Conservation (phyloP, 768 basidiomycete genomes). For the Punctularia strigosozonata region DNA sequence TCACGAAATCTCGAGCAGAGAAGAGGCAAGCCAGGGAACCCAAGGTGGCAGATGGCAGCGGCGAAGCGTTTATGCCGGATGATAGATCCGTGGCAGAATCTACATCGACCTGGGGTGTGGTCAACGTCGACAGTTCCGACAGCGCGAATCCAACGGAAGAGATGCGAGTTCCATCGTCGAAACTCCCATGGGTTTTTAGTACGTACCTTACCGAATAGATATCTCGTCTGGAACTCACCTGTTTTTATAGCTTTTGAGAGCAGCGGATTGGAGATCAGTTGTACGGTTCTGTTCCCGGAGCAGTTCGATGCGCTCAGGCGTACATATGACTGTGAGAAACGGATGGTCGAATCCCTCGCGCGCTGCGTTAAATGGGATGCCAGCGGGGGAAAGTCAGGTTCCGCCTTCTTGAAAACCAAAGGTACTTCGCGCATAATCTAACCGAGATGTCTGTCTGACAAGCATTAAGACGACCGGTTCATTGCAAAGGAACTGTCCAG, state of each 20-base stretch:
- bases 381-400: conserved; percentile 92
- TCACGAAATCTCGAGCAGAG: conserved; percentile 65
- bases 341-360: conserved; percentile 87
- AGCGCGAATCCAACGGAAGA: conserved; percentile 65
- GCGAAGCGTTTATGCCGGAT: conserved; percentile 89
- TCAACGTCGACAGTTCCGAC: conserved; percentile 67
- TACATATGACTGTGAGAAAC: conserved; percentile 89
- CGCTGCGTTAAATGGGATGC: conserved; percentile 96
- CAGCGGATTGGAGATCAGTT: conserved; percentile 82
- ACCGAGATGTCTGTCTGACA: conserved; percentile 2
- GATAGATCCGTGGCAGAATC: conserved; percentile 74
- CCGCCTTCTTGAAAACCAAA: conserved; percentile 90
- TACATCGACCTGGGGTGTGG: conserved; percentile 86
- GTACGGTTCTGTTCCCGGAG: conserved; percentile 90
- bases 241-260: conserved; percentile 68
- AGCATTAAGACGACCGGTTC: conserved; percentile 79
- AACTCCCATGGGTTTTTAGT: conserved; percentile 76
- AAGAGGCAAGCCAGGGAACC: conserved; percentile 53
- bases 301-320: conserved; percentile 91
- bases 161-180: conserved; percentile 62
- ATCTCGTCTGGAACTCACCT: conserved; percentile 3
- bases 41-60: conserved; percentile 45
- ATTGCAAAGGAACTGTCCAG: conserved; percentile 94
- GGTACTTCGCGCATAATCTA: conserved; percentile 33
- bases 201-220: conserved; percentile 16